Base-by-base conservation (phyloP, 1,284 basidiomycete genomes). In the Abortiporus biennis region DNA sequence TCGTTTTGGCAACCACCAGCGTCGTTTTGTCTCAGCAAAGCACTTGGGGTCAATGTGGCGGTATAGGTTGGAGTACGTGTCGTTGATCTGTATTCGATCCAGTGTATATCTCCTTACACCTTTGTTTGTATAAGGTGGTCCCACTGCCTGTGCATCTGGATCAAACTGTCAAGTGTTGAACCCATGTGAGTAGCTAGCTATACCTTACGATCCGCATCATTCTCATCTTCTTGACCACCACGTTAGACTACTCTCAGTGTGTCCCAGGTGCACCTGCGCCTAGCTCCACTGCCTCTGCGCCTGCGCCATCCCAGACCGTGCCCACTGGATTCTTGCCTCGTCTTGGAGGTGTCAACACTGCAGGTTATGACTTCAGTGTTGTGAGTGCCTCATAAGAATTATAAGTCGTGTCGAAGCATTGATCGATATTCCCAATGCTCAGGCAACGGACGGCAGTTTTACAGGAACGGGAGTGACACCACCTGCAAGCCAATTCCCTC, bases 391-490 rank as follows among this genome's bases (percentile, higher is more conserved):
- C n/a, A 17, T 16, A 12, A 30, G 22, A 13, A 30, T 24, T 12
- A 23, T 3, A 13, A 20, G 24, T 35, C 29, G 4, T 12, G 27
- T 31, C 6, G n/a, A 38, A 5, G 25, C 23, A 17, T 31, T 8
- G 11, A 19, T 8, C 20, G 1, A 32, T 21, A 31, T 9, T 38
- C 4, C 20, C 20, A 8, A 19, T 23, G 12, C 16, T 11, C 27
- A 63, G 59, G 51, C 54, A 8, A 73, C 69, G 1, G 59, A 71
- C 48, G 72, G 70, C 4, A 66, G 64, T 36, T 71, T 67, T 59
- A 66, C 51, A 24, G 65, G 63, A 15, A 65, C 62, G 24, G 61
- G 62, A 8, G 50, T 51, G 19, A 22, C 47, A 16, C 71, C 71
- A 22, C 69, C 70, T 4, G 45, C 57, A 1, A 46, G 56, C 15